Percentiles rank a stretch among this genome's conserved stretches.
phyloP scores from a whole-genome alignment of 2,329 filamentous ascomycete genomes.

The Alternaria metachromatica region DNA sequence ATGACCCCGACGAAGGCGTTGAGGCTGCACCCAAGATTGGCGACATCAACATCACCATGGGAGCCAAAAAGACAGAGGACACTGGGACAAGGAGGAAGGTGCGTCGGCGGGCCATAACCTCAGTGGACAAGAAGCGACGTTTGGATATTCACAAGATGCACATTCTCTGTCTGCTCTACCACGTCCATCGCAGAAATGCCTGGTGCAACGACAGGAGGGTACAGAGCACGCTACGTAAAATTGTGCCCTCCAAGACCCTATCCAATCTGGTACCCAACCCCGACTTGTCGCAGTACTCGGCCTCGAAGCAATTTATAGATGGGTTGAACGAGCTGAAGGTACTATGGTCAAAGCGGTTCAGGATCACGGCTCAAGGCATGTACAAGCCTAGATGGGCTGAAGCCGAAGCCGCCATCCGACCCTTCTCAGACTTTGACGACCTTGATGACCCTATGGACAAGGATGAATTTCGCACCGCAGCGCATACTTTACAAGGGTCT shows the following conservation, averaged over 20 bases:
- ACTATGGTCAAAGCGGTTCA: constrained; percentile 73
- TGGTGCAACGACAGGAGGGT: constrained; percentile 84
- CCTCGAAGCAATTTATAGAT: constrained; percentile 77
- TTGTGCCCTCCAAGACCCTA: constrained; percentile 71
- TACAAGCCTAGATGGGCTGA: constrained; percentile 72
- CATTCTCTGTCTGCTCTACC: constrained; percentile 79
- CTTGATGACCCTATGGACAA: constrained; percentile 73
- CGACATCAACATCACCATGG: constrained; percentile 53
- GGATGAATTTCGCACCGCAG: constrained; percentile 75
- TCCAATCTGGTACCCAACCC: constrained; percentile 72
- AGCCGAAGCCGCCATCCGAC: constrained; percentile 64
- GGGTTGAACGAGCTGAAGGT: constrained; percentile 74
- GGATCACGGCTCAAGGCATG: constrained; percentile 64
- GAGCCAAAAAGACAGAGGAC: constrained; percentile 35
- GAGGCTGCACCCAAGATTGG: constrained; percentile 42
- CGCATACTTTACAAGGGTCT: constrained; percentile 75
- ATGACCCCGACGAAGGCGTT: constrained; percentile 30
- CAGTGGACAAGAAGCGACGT: constrained; percentile 65
- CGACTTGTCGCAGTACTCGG: constrained; percentile 74
- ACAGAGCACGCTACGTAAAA: constrained; percentile 61
- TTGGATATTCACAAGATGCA: constrained; percentile 87
- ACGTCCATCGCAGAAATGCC: constrained; percentile 77
- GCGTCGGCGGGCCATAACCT: constrained; percentile 61
- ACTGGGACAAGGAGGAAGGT: constrained; percentile 44
- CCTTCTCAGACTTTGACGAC: constrained; percentile 59